phyloP scores from a whole-genome alignment of 2,329 filamentous ascomycete species.

The Pseudofabraea citricarpa region DNA sequence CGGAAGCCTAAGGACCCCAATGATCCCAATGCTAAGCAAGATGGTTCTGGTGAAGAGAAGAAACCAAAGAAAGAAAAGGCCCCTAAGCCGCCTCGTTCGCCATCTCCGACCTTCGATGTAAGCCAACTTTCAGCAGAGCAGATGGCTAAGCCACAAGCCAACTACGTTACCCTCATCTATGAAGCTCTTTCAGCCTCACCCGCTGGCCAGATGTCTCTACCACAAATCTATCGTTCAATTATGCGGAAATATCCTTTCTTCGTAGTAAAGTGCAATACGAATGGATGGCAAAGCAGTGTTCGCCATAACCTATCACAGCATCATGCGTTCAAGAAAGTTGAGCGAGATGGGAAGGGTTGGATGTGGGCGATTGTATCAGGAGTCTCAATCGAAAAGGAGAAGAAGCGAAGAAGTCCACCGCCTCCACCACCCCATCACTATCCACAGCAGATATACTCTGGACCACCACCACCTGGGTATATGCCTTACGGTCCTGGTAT shows the following conservation, averaged over 20 bases:
- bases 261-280: conserved; percentile 46
- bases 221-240: conserved; percentile 56
- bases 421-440: conserved; percentile 29
- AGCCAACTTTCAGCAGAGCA: conserved; percentile 65
- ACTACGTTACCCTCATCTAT: conserved; percentile 53
- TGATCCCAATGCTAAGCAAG: conserved; percentile 41
- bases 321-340: conserved; percentile 48
- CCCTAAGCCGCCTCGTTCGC: conserved; percentile 34
- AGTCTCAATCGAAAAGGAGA: conserved; percentile 51
- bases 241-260: conserved; percentile 54
- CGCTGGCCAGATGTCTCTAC: conserved; percentile 47
- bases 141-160: conserved; percentile 58
- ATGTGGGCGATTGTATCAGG: conserved; percentile 50
- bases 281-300: conserved; percentile 59
- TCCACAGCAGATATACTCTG: conserved; percentile 24
- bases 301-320: conserved; percentile 55
- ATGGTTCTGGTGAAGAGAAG: conserved; percentile 52
- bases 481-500: conserved; percentile 18
- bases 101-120: conserved; percentile 48
- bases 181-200: conserved; percentile 47
- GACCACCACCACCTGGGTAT: conserved; percentile 15
- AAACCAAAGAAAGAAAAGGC: conserved; percentile 38
- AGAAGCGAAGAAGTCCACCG: conserved; percentile 39
- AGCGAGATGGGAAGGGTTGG: conserved; percentile 49
- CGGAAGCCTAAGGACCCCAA: conserved; percentile 48